Evolutionary conservation across 2,329 filamentous ascomycete species (phyloP).

Genomic region (Fusarium sp.): DNA sequence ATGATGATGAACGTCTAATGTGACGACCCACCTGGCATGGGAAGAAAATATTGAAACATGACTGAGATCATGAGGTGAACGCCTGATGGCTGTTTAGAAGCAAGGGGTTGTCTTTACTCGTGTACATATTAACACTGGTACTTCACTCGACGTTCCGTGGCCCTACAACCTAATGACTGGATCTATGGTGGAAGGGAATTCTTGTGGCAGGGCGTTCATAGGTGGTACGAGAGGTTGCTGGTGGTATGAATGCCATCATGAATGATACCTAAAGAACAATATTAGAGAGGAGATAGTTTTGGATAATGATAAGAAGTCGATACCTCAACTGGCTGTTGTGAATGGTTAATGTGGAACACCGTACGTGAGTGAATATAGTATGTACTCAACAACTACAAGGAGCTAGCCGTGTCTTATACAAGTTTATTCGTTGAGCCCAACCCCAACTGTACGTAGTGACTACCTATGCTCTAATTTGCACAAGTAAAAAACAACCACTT

Average conservation of each 20-base stretch:
- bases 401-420: constrained; percentile 15
- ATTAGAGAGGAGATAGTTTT: constrained; percentile 30
- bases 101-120: constrained; percentile 22
- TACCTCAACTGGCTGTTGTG: background rate
- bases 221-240: constrained; percentile 28
- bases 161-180: constrained; percentile 31
- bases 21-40: constrained; percentile 18
- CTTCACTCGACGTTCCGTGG: constrained; percentile 12
- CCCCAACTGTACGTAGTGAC: constrained; percentile 5
- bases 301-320: constrained; percentile 13
- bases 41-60: constrained; percentile 8
- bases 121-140: constrained; percentile 38
- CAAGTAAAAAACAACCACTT: constrained; percentile 11
- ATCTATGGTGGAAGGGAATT: constrained; percentile 24
- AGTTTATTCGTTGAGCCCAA: constrained; percentile 29
- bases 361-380: background rate
- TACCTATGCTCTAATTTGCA: constrained; percentile 18
- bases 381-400: background rate
- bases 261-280: constrained; percentile 40
- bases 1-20: constrained; percentile 24
- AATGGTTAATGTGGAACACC: background rate
- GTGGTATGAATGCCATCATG: constrained; percentile 35
- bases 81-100: constrained; percentile 3
- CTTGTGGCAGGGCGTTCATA: constrained; percentile 43
- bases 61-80: constrained; percentile 10